Evolutionary conservation across 2,329 filamentous ascomycete genomes (phyloP).

Genomic region (Zymoseptoria ardabiliae): DNA sequence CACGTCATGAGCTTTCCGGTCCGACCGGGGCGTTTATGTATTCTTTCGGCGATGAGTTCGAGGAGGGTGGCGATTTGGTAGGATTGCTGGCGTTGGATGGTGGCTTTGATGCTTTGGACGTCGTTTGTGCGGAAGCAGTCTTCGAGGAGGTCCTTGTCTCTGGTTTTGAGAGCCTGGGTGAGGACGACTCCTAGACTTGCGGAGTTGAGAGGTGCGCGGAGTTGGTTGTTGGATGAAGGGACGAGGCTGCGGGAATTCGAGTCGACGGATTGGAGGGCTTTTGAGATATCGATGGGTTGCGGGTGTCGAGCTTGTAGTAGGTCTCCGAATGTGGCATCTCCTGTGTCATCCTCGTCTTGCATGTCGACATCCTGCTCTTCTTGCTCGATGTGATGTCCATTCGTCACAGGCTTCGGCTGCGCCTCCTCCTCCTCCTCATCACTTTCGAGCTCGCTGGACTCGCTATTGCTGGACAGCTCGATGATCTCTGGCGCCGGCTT

Average conservation of each 20-base stretch:
- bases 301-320: conserved; percentile 63
- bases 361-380: conserved; percentile 20
- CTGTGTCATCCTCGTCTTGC: conserved; percentile 24
- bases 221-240: conserved; percentile 37
- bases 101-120: conserved; percentile 69
- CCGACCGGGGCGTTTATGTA: conserved; percentile 79
- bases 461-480: conserved; percentile 42
- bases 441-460: conserved; percentile 25
- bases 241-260: conserved; percentile 31
- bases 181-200: conserved; percentile 84
- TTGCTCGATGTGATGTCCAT: conserved; percentile 22
- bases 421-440: conserved; percentile 16
- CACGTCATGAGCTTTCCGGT: conserved; percentile 87
- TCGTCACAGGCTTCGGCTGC: conserved; percentile 6
- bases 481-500: conserved; percentile 29
- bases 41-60: conserved; percentile 74
- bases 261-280: conserved; percentile 35
- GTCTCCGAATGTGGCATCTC: conserved; percentile 73
- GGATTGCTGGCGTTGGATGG: conserved; percentile 84
- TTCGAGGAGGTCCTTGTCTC: conserved; percentile 83
- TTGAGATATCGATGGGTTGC: conserved; percentile 68
- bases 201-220: conserved; percentile 52
- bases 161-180: conserved; percentile 83
- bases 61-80: conserved; percentile 71
- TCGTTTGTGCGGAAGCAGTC: conserved; percentile 81